Evolutionary conservation across 2,329 filamentous ascomycete genomes (phyloP).

Genomic region (Coleophoma cylindrospora): DNA sequence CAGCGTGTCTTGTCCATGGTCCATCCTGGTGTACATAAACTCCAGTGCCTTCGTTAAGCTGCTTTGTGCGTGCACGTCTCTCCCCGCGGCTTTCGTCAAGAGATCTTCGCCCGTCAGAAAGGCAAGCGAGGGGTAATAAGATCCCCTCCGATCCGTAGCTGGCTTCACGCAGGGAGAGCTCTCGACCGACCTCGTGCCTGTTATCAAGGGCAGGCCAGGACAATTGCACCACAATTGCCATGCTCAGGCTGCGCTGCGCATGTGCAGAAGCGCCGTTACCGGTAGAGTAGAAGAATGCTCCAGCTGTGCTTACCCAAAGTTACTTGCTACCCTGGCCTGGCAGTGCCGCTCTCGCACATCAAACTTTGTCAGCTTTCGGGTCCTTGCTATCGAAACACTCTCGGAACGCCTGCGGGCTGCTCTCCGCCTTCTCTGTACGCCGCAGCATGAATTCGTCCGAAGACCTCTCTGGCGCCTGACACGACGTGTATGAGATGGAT

Average conservation of each 20-base stretch:
- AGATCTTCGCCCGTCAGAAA: slow-evolving; percentile 3
- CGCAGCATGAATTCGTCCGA: too few relatives aligned
- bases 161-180: too few relatives aligned
- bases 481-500: too few relatives aligned
- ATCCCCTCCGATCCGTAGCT: too few relatives aligned
- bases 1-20: slow-evolving; percentile 5
- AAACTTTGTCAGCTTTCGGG: not conserved
- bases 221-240: too few relatives aligned
- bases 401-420: not conserved
- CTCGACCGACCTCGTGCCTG: too few relatives aligned
- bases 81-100: slow-evolving; percentile 9
- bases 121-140: slow-evolving; percentile 2
- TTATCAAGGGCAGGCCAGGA: too few relatives aligned
- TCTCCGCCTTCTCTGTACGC: not conserved
- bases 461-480: too few relatives aligned
- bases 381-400: slow-evolving; percentile 1
- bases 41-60: slow-evolving; percentile 1
- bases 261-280: too few relatives aligned
- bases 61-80: slow-evolving; percentile 18
- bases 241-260: too few relatives aligned
- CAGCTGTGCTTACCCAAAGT: not conserved
- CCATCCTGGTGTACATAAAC: slow-evolving; percentile 7
- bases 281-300: too few relatives aligned
- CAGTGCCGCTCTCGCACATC: not conserved
- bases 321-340: not conserved